A percentile compares a stretch with the other conserved stretches of the same genome.
Evolutionary conservation across 108 stramenopile species (phyloP).

Genomic region (Bacterosira constricta): DNA sequence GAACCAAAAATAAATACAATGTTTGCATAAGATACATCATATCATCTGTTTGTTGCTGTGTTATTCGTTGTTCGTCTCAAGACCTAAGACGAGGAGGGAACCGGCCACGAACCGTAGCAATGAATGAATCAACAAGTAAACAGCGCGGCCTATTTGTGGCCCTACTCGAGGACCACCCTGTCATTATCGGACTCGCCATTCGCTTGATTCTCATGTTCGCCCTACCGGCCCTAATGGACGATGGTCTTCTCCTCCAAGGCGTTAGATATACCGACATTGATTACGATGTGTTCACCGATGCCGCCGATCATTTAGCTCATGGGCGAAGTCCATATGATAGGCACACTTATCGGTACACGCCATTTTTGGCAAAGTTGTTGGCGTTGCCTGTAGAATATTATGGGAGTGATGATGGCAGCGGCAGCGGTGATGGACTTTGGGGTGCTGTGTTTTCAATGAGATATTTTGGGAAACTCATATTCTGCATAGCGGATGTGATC

Average conservation of each 20-base stretch:
- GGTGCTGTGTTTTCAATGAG: conserved; percentile 8
- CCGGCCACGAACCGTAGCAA: too few species aligned
- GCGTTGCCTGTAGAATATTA: conserved; percentile 17
- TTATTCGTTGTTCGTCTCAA: too few species aligned
- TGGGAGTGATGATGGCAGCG: background rate
- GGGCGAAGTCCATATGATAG: conserved; percentile 89
- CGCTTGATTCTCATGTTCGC: conserved; percentile 66
- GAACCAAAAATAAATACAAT: too few species aligned
- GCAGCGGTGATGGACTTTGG: conserved; percentile 23
- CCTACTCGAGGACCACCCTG: background rate
- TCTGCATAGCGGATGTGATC: conserved; percentile 84
- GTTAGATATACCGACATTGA: conserved; percentile 91
- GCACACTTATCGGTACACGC: conserved; percentile 99
- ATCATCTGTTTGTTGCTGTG: too few species aligned
- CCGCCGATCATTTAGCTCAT: conserved; percentile 59
- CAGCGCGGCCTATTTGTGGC: too few species aligned
- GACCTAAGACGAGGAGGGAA: too few species aligned
- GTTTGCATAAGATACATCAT: too few species aligned
- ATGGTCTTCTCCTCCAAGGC: conserved; percentile 61
- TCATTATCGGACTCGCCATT: conserved; percentile 60
- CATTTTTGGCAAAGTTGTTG: conserved; percentile 87
- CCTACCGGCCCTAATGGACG: conserved; percentile 71
- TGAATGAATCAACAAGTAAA: too few species aligned
- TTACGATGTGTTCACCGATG: conserved; percentile 88
- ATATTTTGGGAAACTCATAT: conserved; percentile 68